These are phyloP conservation scores for Perilla frutescens DNA, from an alignment of 257 asterid species.

Conservation along the genomic window DNA sequence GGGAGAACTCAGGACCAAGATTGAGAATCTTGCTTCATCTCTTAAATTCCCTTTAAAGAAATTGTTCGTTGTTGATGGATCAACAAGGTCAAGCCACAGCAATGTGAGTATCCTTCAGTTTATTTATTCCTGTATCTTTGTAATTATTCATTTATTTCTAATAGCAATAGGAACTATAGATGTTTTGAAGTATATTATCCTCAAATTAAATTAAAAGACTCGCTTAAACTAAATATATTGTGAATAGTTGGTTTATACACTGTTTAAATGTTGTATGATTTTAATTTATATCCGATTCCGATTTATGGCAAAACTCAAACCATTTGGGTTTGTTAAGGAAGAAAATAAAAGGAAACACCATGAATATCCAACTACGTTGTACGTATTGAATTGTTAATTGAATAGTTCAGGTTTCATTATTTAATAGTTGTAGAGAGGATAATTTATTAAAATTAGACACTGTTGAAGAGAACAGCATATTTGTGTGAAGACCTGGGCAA, in stretches of 20 bases:
- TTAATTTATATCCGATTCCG: background rate
- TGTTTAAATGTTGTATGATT: conserved; percentile 16
- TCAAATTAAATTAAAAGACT: background rate
- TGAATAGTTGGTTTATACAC: conserved; percentile 16
- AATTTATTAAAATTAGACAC: conserved; percentile 2
- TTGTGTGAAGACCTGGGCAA: conserved; percentile 2
- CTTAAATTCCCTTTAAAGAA: conserved; percentile 90
- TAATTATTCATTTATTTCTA: conserved; percentile 6
- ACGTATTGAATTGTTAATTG: background rate
- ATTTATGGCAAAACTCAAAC: conserved; percentile 1
- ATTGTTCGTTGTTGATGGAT: conserved; percentile 96
- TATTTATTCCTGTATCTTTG: background rate
- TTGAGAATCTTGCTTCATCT: conserved; percentile 88
- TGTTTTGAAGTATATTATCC: conserved; percentile 17
- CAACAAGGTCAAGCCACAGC: conserved; percentile 99
- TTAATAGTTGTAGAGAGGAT: conserved; percentile 20
- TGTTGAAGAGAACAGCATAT: conserved; percentile 3
- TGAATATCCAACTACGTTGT: background rate
- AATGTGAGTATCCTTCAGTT: conserved; percentile 64
- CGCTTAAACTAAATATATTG: background rate
- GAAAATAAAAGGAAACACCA: conserved; percentile 12
- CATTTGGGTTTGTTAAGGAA: conserved; percentile 21
- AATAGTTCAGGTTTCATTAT: background rate
- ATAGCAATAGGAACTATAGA: conserved; percentile 3
- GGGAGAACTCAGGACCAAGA: conserved; percentile 84